Conservation (phyloP, 2,329 filamentous ascomycete genomes). For the Alternaria angustiovoidea region DNA sequence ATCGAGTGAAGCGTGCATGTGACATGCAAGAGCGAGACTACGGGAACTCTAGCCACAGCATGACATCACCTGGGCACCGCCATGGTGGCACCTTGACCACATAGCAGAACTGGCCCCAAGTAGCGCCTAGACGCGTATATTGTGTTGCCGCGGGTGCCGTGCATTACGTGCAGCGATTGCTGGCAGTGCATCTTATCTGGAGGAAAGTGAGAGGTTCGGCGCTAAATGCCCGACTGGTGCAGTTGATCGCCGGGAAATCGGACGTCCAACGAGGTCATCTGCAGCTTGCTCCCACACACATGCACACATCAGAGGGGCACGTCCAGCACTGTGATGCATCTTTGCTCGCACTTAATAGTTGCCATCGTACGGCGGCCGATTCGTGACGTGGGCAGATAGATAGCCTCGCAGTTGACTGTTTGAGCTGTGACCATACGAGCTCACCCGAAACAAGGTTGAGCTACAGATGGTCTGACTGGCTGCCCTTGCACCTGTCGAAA, state of each 20-base stretch:
- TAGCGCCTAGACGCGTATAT: neutral
- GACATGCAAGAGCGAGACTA: neutral
- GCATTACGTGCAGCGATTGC: slow-evolving; percentile 5
- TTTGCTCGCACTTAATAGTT: slow-evolving; percentile 2
- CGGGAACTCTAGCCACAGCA: neutral
- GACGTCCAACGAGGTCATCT: slow-evolving; percentile 32
- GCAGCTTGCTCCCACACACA: slow-evolving; percentile 24
- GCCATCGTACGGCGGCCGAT: slow-evolving; percentile 21
- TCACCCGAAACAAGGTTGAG: slow-evolving; percentile 13
- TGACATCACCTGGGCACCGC: neutral
- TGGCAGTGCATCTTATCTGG: slow-evolving; percentile 6
- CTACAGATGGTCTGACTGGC: slow-evolving; percentile 8
- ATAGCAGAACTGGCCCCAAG: neutral
- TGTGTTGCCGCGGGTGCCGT: neutral
- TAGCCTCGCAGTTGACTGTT: slow-evolving; percentile 15
- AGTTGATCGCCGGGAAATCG: slow-evolving; percentile 15
- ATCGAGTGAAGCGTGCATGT: neutral
- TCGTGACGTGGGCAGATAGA: slow-evolving; percentile 26
- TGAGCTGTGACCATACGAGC: slow-evolving; percentile 17
- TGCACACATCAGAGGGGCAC: slow-evolving; percentile 24
- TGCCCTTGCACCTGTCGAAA: slow-evolving; percentile 14
- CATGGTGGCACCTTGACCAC: neutral
- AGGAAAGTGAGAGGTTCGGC: slow-evolving; percentile 17
- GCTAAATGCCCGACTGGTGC: slow-evolving; percentile 12
- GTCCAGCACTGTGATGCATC: slow-evolving; percentile 16